Evolutionary conservation across 495 filamentous ascomycete genomes (phyloP), one percentile per base, ranked within the genome.

Genomic region (Aspergillus bridgeri): DNA sequence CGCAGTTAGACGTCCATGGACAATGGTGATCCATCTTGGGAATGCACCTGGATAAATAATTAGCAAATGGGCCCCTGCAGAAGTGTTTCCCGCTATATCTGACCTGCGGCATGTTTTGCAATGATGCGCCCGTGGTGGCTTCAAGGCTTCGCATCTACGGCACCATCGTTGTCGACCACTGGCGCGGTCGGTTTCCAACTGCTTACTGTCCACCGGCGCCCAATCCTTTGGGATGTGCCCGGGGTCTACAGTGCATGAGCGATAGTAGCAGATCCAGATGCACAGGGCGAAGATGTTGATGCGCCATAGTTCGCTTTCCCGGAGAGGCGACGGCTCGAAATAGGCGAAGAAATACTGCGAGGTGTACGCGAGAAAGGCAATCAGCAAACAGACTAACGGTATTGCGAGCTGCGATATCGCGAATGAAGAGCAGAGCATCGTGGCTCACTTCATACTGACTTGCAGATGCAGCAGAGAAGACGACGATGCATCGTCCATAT

Each of bases 11-110:
- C 2, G 92, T 97, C 94, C 94, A 98, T 0, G 94, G 92, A 66
- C 94, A 98, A 75, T 98, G 94, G 72, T 98, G 94, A 77, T 98
- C 94, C 95, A 98, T 98, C 69, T 90, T 92, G 2, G 92, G 89
- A 57, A 98, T 87, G 72, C 94, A 98, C 69, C 87, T 91, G 55
- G 19, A 38, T 21, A 20, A 22, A 38, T 44, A 33, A n/a, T 59
- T 9, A 52, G 22, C 21, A 48, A 27, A 27, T 21, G 9, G 8
- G 3, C 52, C n/a, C 23, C n/a, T 24, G n/a, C 3, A 13, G n/a
- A n/a, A 46, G 19, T 20, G 1, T 27, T 22, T 17, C 1, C 53
- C 19, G 45, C 19, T 18, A 33, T 18, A n/a, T 23, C 62, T 3
- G 65, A 88, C 83, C 89, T 86, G 63, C 79, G 78, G 74, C 94